Evolutionary conservation across 2,329 filamentous ascomycete species (phyloP), one percentile per base, ranked within the genome.

Genomic region (Claviceps arundinis): DNA sequence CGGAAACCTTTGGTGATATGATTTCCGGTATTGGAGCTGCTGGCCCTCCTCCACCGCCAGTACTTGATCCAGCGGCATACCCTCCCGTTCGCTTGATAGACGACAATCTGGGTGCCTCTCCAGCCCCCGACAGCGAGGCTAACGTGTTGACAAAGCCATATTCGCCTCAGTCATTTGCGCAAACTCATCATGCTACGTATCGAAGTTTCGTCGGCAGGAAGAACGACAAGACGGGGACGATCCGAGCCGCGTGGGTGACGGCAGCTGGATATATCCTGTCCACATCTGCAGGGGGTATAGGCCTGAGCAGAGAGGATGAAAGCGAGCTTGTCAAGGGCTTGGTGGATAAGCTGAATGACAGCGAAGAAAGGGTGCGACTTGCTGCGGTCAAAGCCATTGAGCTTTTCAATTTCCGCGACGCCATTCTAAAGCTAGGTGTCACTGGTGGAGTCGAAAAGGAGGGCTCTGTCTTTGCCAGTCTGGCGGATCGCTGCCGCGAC

Each of bases 1-100:
- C 91, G 0, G 89, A 97, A 67, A 95, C 93, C 0, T 80, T 98
- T 41, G 93, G 94, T 50, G 91, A 97, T 63, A 90, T 98, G 75
- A 85, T 94, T 26, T 85, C 91, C 42, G 91, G 91, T 5, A 94
- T 97, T 64, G 91, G 91, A 48, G 87, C 91, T 55, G 89, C 90
- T 55, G 91, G 91, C 0, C 87, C 88, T 52, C 89, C 90, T 16
- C 80, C 85, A 14, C 70, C 81, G 6, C 79, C 85, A 9, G 68
- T 73, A 1, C 76, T 95, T 62, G 89, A 96, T 61, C 87, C 91
- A 13, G 79, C 85, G 22, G 84, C 85, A 34, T 96, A 94, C 61
- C 91, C 91, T n/a, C 84, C 85, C 4, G 72, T 85, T 47, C 84
- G 78, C 55, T 65, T 88, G 38, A 69, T 76, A 22, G 80, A 82